These are phyloP conservation scores for Herpotrichia juniperi DNA, from an alignment of 2,329 filamentous ascomycete genomes.

Conservation along the genomic window DNA sequence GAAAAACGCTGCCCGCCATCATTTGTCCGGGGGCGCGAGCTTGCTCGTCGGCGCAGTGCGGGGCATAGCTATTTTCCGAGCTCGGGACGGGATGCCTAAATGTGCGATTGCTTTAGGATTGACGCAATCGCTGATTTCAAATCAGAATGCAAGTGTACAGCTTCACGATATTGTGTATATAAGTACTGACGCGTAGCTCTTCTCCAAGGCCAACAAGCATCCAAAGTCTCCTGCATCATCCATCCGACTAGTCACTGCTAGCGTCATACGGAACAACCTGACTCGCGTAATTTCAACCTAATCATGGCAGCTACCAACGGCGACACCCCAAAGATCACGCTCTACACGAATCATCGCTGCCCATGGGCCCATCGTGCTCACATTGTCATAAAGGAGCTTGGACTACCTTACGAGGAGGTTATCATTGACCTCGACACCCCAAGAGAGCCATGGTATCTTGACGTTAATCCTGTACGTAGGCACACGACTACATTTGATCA, in stretches of 20 bases:
- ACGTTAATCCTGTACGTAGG: slow-evolving; percentile 69
- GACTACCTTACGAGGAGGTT: slow-evolving; percentile 71
- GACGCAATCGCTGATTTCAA: slow-evolving; percentile 37
- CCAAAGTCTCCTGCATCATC: background rate
- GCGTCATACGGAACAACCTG: background rate
- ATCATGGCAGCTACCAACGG: slow-evolving; percentile 31
- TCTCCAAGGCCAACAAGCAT: background rate
- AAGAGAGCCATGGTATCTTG: slow-evolving; percentile 74
- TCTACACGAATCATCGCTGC: slow-evolving; percentile 74
- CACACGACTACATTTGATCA: background rate
- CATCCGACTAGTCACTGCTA: background rate
- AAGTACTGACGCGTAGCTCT: background rate
- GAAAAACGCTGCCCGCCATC: background rate
- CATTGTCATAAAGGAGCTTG: slow-evolving; percentile 71
- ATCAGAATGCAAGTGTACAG: slow-evolving; percentile 9
- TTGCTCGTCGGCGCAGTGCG: background rate
- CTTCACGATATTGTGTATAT: background rate
- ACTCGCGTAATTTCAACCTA: slow-evolving; percentile 7
- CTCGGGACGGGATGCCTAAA: background rate
- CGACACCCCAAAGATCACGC: slow-evolving; percentile 59
- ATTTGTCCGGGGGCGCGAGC: background rate
- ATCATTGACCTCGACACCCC: slow-evolving; percentile 74
- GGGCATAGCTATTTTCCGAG: background rate
- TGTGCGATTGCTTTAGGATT: slow-evolving; percentile 8
- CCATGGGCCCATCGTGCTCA: slow-evolving; percentile 79